Evolutionary conservation across 2,329 filamentous ascomycete species (phyloP).

Genomic region (Neopestalotiopsis sp.): DNA sequence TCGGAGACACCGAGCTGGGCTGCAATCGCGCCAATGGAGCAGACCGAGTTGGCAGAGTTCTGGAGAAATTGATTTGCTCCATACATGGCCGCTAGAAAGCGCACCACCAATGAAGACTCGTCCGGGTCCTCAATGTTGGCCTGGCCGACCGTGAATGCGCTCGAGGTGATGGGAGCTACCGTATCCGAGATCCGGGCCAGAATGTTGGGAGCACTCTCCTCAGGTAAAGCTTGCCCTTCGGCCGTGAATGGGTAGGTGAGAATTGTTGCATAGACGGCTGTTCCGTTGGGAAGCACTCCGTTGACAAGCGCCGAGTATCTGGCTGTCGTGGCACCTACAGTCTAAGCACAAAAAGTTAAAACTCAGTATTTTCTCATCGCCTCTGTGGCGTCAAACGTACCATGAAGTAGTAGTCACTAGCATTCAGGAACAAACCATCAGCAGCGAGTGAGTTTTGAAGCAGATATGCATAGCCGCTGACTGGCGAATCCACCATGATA

Average conservation of each 20-base stretch:
- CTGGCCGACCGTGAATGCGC: conserved; percentile 29
- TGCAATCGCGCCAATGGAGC: conserved; percentile 28
- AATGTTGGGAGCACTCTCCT: conserved; percentile 27
- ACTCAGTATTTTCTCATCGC: too few relatives aligned
- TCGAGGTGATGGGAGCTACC: conserved; percentile 27
- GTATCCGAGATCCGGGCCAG: conserved; percentile 29
- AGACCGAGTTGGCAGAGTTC: conserved; percentile 23
- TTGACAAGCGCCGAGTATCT: conserved; percentile 32
- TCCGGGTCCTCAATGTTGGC: conserved; percentile 19
- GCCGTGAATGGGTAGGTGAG: conserved; percentile 35
- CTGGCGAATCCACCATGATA: conserved; percentile 34
- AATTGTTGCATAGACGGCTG: conserved; percentile 34
- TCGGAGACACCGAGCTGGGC: conserved; percentile 28
- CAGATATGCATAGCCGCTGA: conserved; percentile 34
- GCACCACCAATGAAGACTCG: conserved; percentile 22
- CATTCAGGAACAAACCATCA: conserved; percentile 16
- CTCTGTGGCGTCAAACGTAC: conserved; percentile 11
- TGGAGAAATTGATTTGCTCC: conserved; percentile 33
- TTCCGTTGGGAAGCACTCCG: conserved; percentile 32
- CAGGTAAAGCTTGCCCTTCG: conserved; percentile 22
- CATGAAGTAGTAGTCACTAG: conserved; percentile 20
- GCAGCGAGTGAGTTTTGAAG: conserved; percentile 21
- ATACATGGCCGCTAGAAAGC: conserved; percentile 33
- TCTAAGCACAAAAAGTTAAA: too few relatives aligned
- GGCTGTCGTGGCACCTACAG: conserved; percentile 31